Evolutionary conservation across 345 rosid species (phyloP).

Genomic region (Syzygium aromaticum): DNA sequence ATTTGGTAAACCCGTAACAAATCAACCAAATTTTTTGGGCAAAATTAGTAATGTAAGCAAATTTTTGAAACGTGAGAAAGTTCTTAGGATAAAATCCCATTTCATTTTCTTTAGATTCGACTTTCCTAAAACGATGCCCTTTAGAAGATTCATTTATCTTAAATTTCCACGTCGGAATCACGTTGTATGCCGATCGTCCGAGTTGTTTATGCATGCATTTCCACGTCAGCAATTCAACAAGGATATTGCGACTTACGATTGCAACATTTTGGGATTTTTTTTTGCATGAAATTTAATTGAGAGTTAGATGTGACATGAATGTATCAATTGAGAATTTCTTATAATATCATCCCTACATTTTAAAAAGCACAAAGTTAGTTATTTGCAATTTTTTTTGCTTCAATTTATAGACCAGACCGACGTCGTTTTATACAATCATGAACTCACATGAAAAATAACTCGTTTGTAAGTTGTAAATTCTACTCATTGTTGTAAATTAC

Average conservation of each 20-base stretch:
- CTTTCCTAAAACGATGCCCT: neutral
- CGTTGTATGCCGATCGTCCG: neutral
- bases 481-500: too few species aligned
- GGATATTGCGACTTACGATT: neutral
- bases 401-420: neutral
- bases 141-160: neutral
- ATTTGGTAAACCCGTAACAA: neutral
- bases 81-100: neutral
- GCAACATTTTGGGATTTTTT: neutral
- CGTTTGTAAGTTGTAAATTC: neutral
- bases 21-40: neutral
- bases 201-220: neutral
- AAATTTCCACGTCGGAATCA: too few species aligned
- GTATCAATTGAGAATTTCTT: neutral
- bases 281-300: neutral
- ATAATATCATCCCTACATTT: neutral
- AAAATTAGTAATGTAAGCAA: neutral
- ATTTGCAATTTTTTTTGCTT: neutral
- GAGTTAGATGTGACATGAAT: neutral
- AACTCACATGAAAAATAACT: neutral
- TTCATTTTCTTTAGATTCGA: neutral
- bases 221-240: neutral
- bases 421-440: neutral
- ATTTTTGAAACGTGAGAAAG: neutral
- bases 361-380: neutral